Percentiles rank a stretch among this genome's conserved stretches.
phyloP scores from a whole-genome alignment of 352 stramenopile species.

The Globisporangium nunn region DNA sequence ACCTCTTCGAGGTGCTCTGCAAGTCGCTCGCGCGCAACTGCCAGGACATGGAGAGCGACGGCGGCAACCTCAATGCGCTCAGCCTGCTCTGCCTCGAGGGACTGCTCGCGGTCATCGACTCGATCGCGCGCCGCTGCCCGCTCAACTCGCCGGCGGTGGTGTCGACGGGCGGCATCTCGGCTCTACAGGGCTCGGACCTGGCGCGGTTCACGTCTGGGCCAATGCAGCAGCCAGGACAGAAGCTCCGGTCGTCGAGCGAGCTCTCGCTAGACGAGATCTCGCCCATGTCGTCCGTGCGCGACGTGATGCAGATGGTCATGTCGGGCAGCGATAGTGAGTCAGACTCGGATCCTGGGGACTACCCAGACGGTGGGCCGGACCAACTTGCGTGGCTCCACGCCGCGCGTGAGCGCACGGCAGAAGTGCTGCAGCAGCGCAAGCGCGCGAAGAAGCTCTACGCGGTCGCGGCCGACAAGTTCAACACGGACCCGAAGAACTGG shows the following conservation, averaged over 20 bases:
- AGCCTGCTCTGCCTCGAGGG: constrained; percentile 69
- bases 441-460: constrained; percentile 88
- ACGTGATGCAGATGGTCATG: constrained; percentile 82
- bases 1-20: constrained; percentile 97
- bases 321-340: constrained; percentile 71
- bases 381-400: constrained; percentile 78
- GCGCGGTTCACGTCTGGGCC: constrained; percentile 49
- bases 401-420: constrained; percentile 76
- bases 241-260: constrained; percentile 22
- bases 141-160: constrained; percentile 24
- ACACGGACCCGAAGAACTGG: constrained; percentile 91
- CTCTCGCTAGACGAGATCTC: constrained; percentile 73
- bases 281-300: constrained; percentile 74
- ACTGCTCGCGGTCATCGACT: constrained; percentile 93
- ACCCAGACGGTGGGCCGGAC: constrained; percentile 19
- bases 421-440: constrained; percentile 88
- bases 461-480: constrained; percentile 92
- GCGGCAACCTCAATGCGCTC: constrained; percentile 59
- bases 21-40: constrained; percentile 89
- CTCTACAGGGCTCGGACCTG: constrained; percentile 58
- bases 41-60: constrained; percentile 56
- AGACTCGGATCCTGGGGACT: constrained; percentile 45
- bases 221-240: constrained; percentile 2
- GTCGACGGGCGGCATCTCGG: constrained; percentile 27
- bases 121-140: constrained; percentile 82